phyloP scores from a whole-genome alignment of 345 rosid species.

The Durio zibethinus region DNA sequence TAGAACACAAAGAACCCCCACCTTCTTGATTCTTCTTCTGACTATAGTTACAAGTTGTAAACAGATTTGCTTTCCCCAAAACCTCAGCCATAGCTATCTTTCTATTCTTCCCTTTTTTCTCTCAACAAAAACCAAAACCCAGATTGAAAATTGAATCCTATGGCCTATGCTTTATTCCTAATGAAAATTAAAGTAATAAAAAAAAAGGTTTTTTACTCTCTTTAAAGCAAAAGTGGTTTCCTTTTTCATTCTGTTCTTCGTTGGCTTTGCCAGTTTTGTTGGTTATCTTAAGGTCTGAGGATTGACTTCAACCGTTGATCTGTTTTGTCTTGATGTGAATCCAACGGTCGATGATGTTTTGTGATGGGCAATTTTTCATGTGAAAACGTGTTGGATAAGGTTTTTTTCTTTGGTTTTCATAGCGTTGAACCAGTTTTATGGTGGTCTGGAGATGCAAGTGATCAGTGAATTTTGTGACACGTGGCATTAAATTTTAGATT shows the following conservation, averaged over 20 bases:
- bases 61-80: constrained; percentile 42
- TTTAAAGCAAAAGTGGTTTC: background rate
- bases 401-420: background rate
- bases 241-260: background rate
- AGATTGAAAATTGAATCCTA: constrained; percentile 3
- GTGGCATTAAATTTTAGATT: constrained; percentile 18
- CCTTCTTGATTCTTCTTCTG: constrained; percentile 28
- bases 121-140: constrained; percentile 7
- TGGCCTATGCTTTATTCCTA: constrained; percentile 5
- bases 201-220: background rate
- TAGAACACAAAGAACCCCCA: constrained; percentile 24
- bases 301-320: constrained; percentile 4
- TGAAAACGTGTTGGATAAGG: constrained; percentile 35
- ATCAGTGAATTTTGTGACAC: background rate
- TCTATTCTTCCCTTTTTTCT: background rate
- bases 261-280: constrained; percentile 9
- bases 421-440: constrained; percentile 15
- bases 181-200: constrained; percentile 3
- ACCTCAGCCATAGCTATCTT: constrained; percentile 41
- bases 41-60: constrained; percentile 24
- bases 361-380: background rate
- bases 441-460: constrained; percentile 11
- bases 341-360: constrained; percentile 15
- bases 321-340: background rate
- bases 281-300: constrained; percentile 1